Evolutionary conservation across 1,139 yeast species (phyloP), one percentile per base, ranked within the genome.

Genomic region (Scheffersomyces segobiensis): DNA sequence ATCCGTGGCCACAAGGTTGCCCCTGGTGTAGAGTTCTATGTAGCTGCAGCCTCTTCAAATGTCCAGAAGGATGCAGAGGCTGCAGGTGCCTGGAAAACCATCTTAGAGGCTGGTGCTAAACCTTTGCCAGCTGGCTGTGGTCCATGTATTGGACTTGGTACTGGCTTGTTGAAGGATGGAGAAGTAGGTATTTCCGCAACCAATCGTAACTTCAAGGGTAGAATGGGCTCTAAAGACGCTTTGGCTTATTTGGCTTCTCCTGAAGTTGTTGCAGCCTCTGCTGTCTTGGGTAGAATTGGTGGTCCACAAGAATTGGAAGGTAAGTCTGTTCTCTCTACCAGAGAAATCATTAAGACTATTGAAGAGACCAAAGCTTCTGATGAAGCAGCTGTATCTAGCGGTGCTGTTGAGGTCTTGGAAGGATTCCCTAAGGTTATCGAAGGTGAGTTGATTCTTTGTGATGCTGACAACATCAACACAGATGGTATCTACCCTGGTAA

Each of bases 81-180:
- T 52, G 79, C 77, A 55, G 99, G 99, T 60, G 96, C 96, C 14
- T 96, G 99, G 99, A 84, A 93, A 68, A 87, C 86, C 46, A 83
- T 96, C 57, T 69, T 95, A 52, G 95, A 89, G 57, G 97, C 98
- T 17, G 99, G 99, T 55, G 97, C 98, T 58, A 91, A 80, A 67
- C 93, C 98, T 48, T 84, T 95, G 66, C 98, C 98, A 19, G 97
- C 99, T 20, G 99, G 99, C 24, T 95, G 99, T 78, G 99, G 99
- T 54, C 99, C 99, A 49, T 95, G 99, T 79, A 95, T 95, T 70
- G 99, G 99, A 52, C 83, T 95, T 59, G 99, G 99, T 61, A 83
- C 96, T 49, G 99, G 99, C 56, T 80, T 95, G 62, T 81, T 95
- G 67, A 87, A 95, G 74, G 95, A 92, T 53, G 99, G 99, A 52